A percentile compares a stretch with the other conserved stretches of the same genome.
phyloP scores from a whole-genome alignment of 805 yeast genomes.

The Wickerhamiella galacta region DNA sequence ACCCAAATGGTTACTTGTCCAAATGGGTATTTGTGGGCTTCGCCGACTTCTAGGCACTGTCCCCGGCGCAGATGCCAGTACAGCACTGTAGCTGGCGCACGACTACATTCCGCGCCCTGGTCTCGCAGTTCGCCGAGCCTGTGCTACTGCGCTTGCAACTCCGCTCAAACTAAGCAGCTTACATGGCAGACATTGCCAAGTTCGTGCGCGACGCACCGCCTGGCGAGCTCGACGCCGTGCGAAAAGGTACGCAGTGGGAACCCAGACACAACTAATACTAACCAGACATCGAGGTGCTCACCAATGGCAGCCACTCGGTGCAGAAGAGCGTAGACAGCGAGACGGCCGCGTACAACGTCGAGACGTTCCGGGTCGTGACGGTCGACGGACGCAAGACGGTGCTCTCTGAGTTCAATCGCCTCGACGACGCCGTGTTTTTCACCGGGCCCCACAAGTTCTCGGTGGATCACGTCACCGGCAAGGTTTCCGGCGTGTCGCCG shows the following conservation, averaged over 20 bases:
- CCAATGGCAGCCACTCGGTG: conserved; percentile 9
- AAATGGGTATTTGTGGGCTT: too few relatives aligned
- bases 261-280: conserved; percentile 14
- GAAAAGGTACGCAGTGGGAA: conserved; percentile 19
- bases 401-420: conserved; percentile 11
- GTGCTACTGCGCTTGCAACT: too few relatives aligned
- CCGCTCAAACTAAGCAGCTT: background rate
- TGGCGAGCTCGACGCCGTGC: conserved; percentile 31
- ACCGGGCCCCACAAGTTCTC: conserved; percentile 14
- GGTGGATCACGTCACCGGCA: conserved; percentile 17
- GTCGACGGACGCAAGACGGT: conserved; percentile 11
- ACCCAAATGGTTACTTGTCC: too few relatives aligned
- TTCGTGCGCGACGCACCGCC: conserved; percentile 38
- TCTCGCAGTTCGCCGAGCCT: too few relatives aligned
- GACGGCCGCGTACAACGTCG: conserved; percentile 27
- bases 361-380: conserved; percentile 13
- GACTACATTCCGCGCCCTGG: too few relatives aligned
- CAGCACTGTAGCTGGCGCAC: too few relatives aligned
- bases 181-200: conserved; percentile 14
- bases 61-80: too few relatives aligned
- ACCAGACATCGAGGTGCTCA: conserved; percentile 25
- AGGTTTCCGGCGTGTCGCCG: conserved; percentile 8
- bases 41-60: too few relatives aligned
- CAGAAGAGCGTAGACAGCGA: conserved; percentile 14
- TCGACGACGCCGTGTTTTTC: conserved; percentile 15